Evolutionary conservation across 2,329 filamentous ascomycete genomes (phyloP).

Genomic region (Pleomassaria siparia): DNA sequence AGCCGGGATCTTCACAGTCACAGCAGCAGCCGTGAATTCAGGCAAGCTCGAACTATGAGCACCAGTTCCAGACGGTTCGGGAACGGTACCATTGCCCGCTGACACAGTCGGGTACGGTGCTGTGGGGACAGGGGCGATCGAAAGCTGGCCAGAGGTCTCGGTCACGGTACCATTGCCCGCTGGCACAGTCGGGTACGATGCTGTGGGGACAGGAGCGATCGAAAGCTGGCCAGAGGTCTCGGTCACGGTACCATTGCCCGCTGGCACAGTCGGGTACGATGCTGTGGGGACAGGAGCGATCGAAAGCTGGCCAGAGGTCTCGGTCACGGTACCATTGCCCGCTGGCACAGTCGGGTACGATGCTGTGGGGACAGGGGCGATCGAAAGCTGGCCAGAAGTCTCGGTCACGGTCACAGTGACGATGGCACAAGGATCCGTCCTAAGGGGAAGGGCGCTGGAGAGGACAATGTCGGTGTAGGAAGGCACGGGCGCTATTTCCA

Average conservation of each 20-base stretch:
- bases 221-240: conserved; percentile 3
- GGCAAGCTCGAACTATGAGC: conserved; percentile 8
- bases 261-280: conserved; percentile 14
- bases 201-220: conserved; percentile 1
- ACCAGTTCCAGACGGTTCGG: conserved; percentile 10
- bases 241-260: conserved; percentile 3
- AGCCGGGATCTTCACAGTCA: conserved; percentile 14
- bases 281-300: conserved; percentile 3
- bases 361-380: conserved; percentile 3
- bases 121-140: background rate
- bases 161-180: conserved; percentile 11
- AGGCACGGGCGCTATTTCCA: background rate
- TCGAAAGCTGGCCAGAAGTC: background rate
- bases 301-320: conserved; percentile 3
- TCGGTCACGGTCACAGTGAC: conserved; percentile 12
- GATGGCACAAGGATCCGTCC: conserved; percentile 11
- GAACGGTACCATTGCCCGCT: conserved; percentile 1
- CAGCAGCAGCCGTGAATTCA: conserved; percentile 23
- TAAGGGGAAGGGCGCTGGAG: conserved; percentile 1
- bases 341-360: conserved; percentile 14
- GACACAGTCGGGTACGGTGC: conserved; percentile 15
- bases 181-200: conserved; percentile 17
- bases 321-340: conserved; percentile 3
- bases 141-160: background rate
- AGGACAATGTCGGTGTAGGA: conserved; percentile 7